Percentiles rank a stretch among this genome's conserved stretches.
These are phyloP conservation scores for Dictyostelium intermedium DNA, from an alignment of 78 protist genomes.

Conservation along the genomic window DNA sequence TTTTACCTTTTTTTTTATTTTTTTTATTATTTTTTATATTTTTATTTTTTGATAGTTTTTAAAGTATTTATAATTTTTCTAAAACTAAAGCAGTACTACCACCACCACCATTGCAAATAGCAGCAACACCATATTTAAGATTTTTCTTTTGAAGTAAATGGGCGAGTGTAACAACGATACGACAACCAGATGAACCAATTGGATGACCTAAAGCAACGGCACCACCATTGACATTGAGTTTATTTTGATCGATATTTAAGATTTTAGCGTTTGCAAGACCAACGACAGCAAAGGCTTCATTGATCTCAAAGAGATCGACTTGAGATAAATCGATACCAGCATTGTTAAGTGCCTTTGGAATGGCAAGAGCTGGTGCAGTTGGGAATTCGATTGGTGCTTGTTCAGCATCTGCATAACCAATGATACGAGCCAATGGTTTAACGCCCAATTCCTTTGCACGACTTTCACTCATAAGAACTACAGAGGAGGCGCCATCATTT, in stretches of 20 bases:
- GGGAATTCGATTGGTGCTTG: slow-evolving; percentile 95
- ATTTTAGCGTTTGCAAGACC: slow-evolving; percentile 90
- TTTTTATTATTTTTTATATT: neutral
- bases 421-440: slow-evolving; percentile 88
- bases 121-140: slow-evolving; percentile 88
- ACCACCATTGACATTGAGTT: slow-evolving; percentile 97
- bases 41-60: neutral
- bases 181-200: slow-evolving; percentile 97
- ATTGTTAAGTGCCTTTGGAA: slow-evolving; percentile 81
- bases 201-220: slow-evolving; percentile 99
- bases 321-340: slow-evolving; percentile 54
- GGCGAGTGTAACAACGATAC: slow-evolving; percentile 93
- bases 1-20: neutral
- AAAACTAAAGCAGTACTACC: slow-evolving; percentile 94
- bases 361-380: slow-evolving; percentile 94
- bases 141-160: slow-evolving; percentile 72
- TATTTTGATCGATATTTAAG: slow-evolving; percentile 71
- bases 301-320: slow-evolving; percentile 95
- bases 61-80: slow-evolving; percentile 41
- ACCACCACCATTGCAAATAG: slow-evolving; percentile 98
- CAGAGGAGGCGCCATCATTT: slow-evolving; percentile 97
- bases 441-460: slow-evolving; percentile 78
- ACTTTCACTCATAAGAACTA: slow-evolving; percentile 86
- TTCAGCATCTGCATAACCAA: slow-evolving; percentile 95
- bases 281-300: slow-evolving; percentile 97